Conservation (phyloP, 192 early-diverging fungal genomes). For the Coemansia reversa region DNA sequence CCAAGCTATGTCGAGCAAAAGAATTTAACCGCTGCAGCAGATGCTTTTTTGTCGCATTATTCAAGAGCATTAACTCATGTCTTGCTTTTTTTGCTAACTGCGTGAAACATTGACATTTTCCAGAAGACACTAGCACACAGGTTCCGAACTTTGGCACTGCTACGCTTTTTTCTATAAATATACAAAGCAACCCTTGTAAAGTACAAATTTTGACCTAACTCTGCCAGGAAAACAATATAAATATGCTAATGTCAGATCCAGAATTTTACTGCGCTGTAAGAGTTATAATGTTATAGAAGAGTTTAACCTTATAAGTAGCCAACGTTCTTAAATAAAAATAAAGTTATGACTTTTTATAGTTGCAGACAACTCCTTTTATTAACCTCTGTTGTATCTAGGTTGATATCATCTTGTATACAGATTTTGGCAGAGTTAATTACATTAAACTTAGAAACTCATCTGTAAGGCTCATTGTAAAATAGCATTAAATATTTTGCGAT, state of each 20-base stretch:
- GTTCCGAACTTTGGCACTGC: conserved; percentile 76
- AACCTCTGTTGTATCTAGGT: too few relatives aligned
- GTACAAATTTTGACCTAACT: conserved; percentile 74
- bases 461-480: conserved; percentile 79
- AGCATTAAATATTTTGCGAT: conserved; percentile 90
- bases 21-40: conserved; percentile 69
- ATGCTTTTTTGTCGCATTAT: conserved; percentile 75
- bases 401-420: too few relatives aligned
- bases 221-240: conserved; percentile 80
- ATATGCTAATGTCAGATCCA: conserved; percentile 70
- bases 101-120: conserved; percentile 92
- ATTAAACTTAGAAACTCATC: conserved; percentile 75
- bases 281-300: too few relatives aligned
- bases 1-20: conserved; percentile 72
- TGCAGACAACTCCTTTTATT: too few relatives aligned
- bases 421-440: too few relatives aligned
- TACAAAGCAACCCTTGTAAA: conserved; percentile 87
- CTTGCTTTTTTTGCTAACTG: conserved; percentile 88
- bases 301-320: too few relatives aligned
- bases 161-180: conserved; percentile 65
- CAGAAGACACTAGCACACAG: conserved; percentile 85
- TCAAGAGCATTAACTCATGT: conserved; percentile 81
- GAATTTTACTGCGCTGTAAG: conserved; percentile 69
- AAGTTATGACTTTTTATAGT: too few relatives aligned
- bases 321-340: too few relatives aligned